Evolutionary conservation across 139 green algal species (phyloP).

Genomic region (Haematococcus sp.): DNA sequence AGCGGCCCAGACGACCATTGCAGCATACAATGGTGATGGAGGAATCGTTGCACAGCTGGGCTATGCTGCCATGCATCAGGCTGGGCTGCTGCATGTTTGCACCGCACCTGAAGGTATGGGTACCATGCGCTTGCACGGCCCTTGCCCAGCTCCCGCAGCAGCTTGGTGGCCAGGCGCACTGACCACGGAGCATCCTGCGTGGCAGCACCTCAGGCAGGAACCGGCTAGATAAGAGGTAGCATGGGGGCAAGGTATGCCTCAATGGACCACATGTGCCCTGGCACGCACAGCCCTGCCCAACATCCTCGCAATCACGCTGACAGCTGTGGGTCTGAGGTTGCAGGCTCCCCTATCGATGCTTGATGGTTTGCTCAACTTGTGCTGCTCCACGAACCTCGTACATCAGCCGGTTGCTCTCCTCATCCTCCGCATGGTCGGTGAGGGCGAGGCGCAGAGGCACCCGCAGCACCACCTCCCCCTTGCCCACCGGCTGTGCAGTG

Average conservation of each 20-base stretch:
- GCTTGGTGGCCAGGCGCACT: slow-evolving; percentile 65
- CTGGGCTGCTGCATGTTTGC: too few species aligned
- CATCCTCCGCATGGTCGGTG: slow-evolving; percentile 56
- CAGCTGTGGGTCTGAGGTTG: too few species aligned
- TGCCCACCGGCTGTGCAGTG: too few species aligned
- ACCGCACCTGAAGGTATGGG: slow-evolving; percentile 53
- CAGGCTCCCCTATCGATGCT: too few species aligned
- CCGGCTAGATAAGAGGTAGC: too few species aligned
- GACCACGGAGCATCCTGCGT: slow-evolving; percentile 61
- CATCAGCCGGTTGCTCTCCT: slow-evolving; percentile 49
- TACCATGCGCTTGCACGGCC: slow-evolving; percentile 45
- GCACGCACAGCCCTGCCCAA: too few species aligned
- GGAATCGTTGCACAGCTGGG: not conserved
- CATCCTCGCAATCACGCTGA: too few species aligned
- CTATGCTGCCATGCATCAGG: not conserved
- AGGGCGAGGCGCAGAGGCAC: slow-evolving; percentile 69
- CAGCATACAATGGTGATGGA: too few species aligned
- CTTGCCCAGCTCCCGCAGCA: slow-evolving; percentile 55
- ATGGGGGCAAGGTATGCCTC: too few species aligned
- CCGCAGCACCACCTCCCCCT: slow-evolving; percentile 48
- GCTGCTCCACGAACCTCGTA: slow-evolving; percentile 50
- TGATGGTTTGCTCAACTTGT: too few species aligned
- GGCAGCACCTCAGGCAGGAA: not conserved
- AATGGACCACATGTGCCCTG: too few species aligned
- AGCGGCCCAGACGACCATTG: too few species aligned